These are phyloP conservation scores for Triadica sebifera DNA, from an alignment of 345 rosid species.

Conservation along the genomic window DNA sequence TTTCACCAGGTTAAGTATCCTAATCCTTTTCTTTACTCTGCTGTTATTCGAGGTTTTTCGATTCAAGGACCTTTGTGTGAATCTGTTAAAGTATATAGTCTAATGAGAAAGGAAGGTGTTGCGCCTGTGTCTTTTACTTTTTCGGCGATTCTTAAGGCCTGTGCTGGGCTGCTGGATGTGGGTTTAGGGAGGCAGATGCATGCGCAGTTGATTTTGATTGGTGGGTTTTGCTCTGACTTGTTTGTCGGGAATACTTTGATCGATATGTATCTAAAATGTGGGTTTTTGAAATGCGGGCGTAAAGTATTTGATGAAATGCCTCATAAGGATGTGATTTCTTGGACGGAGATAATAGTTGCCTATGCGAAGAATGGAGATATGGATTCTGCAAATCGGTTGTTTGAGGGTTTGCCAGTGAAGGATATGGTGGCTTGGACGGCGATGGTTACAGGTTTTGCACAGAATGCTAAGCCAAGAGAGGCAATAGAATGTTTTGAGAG, in stretches of 20 bases:
- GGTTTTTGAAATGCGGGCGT: conserved; percentile 47
- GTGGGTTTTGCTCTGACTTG: conserved; percentile 62
- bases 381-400: conserved; percentile 48
- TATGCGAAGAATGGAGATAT: conserved; percentile 53
- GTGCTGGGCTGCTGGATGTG: conserved; percentile 37
- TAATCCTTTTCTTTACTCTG: conserved; percentile 73
- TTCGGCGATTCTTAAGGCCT: conserved; percentile 71
- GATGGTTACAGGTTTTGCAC: conserved; percentile 67
- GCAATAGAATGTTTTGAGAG: conserved; percentile 54
- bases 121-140: conserved; percentile 74
- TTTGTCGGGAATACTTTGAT: conserved; percentile 63
- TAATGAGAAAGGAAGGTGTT: conserved; percentile 49
- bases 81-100: conserved; percentile 39
- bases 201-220: conserved; percentile 60
- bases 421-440: conserved; percentile 76
- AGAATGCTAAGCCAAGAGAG: conserved; percentile 72
- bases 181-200: conserved; percentile 66
- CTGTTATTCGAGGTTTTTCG: conserved; percentile 63
- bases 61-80: conserved; percentile 39
- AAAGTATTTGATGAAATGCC: conserved; percentile 78
- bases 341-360: conserved; percentile 63
- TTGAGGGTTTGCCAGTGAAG: conserved; percentile 48
- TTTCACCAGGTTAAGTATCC: conserved; percentile 51
- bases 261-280: conserved; percentile 57
- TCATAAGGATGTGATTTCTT: conserved; percentile 54